These are phyloP conservation scores for Haematococcus sp. DNA, from an alignment of 139 green algal species.

Conservation along the genomic window DNA sequence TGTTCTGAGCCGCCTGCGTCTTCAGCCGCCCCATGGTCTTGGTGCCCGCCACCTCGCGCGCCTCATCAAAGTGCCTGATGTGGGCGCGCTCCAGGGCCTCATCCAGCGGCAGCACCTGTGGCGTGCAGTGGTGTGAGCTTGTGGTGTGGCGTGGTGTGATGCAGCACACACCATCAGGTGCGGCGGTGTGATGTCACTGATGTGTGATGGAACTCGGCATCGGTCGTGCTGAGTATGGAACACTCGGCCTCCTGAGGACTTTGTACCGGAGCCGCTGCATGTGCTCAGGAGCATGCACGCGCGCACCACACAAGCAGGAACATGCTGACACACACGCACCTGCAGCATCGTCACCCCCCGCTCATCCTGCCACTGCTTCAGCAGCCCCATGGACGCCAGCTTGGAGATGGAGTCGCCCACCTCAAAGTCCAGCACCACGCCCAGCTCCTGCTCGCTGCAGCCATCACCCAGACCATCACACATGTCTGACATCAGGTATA, in stretches of 20 bases:
- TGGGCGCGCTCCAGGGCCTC: conserved; percentile 19
- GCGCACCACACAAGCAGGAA: no score
- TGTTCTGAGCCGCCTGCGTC: neutral
- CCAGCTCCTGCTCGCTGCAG: neutral
- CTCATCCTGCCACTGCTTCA: neutral
- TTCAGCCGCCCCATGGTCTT: conserved; percentile 1
- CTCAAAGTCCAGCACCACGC: conserved; percentile 23
- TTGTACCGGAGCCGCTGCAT: no score
- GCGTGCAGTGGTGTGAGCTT: neutral
- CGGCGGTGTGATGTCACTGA: no score
- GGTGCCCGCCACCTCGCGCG: neutral
- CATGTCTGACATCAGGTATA: no score
- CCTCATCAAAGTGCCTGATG: conserved; percentile 25
- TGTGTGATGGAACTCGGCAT: no score
- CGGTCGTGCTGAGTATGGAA: no score
- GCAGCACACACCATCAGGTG: no score
- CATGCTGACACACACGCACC: no score
- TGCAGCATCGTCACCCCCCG: neutral
- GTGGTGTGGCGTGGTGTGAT: neutral
- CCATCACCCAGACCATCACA: no score
- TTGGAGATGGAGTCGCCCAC: conserved; percentile 24
- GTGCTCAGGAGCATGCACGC: no score
- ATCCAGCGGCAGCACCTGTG: conserved; percentile 21
- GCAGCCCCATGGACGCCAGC: conserved; percentile 26
- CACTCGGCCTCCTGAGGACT: no score